phyloP scores from a whole-genome alignment of 2,329 filamentous ascomycete species.

The Colletotrichum cuscutae region DNA sequence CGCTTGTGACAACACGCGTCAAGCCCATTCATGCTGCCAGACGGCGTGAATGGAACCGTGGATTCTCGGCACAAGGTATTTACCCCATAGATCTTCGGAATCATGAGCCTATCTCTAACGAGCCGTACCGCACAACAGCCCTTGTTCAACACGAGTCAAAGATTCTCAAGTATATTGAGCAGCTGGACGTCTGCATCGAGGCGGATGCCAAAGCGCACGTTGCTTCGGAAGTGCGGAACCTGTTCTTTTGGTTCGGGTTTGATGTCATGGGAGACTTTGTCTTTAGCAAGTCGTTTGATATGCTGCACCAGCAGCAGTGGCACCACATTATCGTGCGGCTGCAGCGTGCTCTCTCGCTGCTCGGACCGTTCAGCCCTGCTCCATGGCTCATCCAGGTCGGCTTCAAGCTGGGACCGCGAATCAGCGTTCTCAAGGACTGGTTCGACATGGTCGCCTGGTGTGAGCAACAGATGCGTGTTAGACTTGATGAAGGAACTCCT shows the following conservation, averaged over 20 bases:
- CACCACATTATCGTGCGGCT: constrained; percentile 41
- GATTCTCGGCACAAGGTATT: constrained; percentile 37
- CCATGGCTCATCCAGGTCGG: constrained; percentile 42
- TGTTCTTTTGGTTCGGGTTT: constrained; percentile 44
- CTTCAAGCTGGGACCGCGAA: constrained; percentile 35
- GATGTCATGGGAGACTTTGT: constrained; percentile 50
- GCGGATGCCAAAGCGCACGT: constrained; percentile 29
- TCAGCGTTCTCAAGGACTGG: constrained; percentile 39
- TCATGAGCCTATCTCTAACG: constrained; percentile 16
- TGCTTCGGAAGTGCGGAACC: constrained; percentile 35
- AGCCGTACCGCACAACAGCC: constrained; percentile 26
- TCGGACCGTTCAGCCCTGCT: constrained; percentile 42
- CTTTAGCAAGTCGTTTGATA: constrained; percentile 48
- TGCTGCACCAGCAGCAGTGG: constrained; percentile 42
- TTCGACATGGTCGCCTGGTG: constrained; percentile 38
- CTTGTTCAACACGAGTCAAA: constrained; percentile 33
- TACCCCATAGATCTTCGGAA: constrained; percentile 2
- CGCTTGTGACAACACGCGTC: constrained; percentile 37
- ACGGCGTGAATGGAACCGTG: constrained; percentile 39
- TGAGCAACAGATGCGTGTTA: constrained; percentile 33
- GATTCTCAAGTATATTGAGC: constrained; percentile 35
- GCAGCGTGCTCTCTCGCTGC: constrained; percentile 40
- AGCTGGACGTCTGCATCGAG: constrained; percentile 37
- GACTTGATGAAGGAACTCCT: constrained; percentile 20
- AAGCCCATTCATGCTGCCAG: constrained; percentile 37